Evolutionary conservation across 2,329 filamentous ascomycete genomes (phyloP).

Genomic region (Cercospora sp.): DNA sequence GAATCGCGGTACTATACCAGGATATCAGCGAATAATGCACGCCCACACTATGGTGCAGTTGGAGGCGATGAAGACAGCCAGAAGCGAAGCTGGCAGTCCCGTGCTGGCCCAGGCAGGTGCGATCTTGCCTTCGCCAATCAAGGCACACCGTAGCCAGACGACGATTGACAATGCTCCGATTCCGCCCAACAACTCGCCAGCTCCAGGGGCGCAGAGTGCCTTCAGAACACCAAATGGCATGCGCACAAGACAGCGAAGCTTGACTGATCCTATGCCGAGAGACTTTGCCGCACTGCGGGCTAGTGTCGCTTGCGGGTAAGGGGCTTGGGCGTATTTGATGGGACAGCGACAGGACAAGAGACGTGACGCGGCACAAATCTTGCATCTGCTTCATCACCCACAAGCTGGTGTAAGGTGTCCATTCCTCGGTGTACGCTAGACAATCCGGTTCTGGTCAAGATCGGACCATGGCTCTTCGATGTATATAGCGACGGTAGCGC

Average conservation of each 20-base stretch:
- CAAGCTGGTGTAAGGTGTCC: neutral
- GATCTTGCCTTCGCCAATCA: conserved; percentile 18
- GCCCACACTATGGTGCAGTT: conserved; percentile 32
- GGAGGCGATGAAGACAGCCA: conserved; percentile 18
- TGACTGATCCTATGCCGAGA: conserved; percentile 26
- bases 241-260: conserved; percentile 18
- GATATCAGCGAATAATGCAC: conserved; percentile 33
- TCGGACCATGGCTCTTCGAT: neutral
- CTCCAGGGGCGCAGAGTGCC: conserved; percentile 2
- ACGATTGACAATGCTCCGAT: conserved; percentile 26
- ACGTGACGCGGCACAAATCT: neutral
- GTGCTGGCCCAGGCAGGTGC: conserved; percentile 7
- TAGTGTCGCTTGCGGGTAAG: conserved; percentile 17
- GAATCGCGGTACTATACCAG: conserved; percentile 22
- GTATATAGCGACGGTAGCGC: neutral
- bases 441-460: neutral
- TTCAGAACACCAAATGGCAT: neutral
- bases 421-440: neutral
- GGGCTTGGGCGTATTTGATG: neutral
- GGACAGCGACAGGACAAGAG: neutral
- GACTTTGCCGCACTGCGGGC: conserved; percentile 15
- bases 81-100: conserved; percentile 21
- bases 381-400: neutral
- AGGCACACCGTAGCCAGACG: conserved; percentile 14
- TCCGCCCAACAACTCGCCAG: conserved; percentile 27